Percentiles rank a stretch among this genome's conserved stretches.
phyloP scores from a whole-genome alignment of 1,139 yeast genomes.

The Keqinozyma sinolaborantium region DNA sequence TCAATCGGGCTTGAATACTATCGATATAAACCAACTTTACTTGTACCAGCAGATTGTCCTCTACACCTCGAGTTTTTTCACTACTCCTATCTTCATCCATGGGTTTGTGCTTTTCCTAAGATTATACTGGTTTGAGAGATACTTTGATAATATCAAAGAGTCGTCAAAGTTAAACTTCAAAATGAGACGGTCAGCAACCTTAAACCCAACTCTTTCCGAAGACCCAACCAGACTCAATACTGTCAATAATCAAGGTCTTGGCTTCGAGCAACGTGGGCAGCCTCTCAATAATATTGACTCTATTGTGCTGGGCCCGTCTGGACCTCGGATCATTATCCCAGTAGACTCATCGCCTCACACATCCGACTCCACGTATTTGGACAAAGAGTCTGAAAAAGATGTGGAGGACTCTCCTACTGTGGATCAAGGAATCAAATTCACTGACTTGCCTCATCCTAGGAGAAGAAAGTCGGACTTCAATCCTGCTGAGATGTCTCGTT shows the following conservation, averaged over 20 bases:
- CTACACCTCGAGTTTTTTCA: slow-evolving; percentile 55
- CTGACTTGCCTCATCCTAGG: slow-evolving; percentile 36
- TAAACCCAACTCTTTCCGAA: slow-evolving; percentile 47
- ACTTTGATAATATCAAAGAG: slow-evolving; percentile 77
- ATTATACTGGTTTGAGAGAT: slow-evolving; percentile 83
- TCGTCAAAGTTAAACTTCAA: slow-evolving; percentile 70
- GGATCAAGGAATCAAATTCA: slow-evolving; percentile 17
- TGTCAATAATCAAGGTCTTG: slow-evolving; percentile 33
- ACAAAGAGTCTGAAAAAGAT: not conserved
- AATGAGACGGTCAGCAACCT: slow-evolving; percentile 77
- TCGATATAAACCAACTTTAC: slow-evolving; percentile 56
- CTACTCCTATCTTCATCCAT: slow-evolving; percentile 90
- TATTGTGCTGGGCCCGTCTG: slow-evolving; percentile 4
- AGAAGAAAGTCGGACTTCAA: slow-evolving; percentile 50
- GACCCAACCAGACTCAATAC: slow-evolving; percentile 36
- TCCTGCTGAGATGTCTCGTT: slow-evolving; percentile 81
- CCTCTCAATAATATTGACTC: not conserved
- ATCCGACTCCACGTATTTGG: not conserved
- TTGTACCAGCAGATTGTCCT: slow-evolving; percentile 77
- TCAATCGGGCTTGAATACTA: slow-evolving; percentile 88
- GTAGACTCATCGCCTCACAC: not conserved
- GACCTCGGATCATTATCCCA: no score
- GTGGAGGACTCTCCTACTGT: not conserved
- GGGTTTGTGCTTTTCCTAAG: slow-evolving; percentile 76
- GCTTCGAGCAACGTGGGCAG: slow-evolving; percentile 7